A percentile compares a stretch with the other conserved stretches of the same genome.
Conservation (phyloP, 108 stramenopile species). For the Fragilaria crotonensis region DNA sequence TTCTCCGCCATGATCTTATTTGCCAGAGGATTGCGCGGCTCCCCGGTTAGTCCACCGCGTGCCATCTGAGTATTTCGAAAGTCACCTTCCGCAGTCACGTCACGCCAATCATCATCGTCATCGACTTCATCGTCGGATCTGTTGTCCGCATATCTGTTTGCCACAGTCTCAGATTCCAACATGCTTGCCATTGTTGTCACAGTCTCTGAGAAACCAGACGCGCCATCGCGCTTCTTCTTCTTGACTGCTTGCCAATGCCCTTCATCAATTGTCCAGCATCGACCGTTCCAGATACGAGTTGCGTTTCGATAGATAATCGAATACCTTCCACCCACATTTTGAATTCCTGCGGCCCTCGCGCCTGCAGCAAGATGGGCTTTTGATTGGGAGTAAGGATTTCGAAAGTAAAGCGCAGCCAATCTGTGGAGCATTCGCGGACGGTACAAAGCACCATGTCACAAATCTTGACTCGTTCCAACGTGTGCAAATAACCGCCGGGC, state of each 20-base stretch:
- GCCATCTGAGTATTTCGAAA: background rate
- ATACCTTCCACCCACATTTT: constrained; percentile 83
- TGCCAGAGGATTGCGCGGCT: constrained; percentile 2
- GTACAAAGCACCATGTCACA: constrained; percentile 90
- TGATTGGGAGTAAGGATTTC: constrained; percentile 87
- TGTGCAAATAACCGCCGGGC: constrained; percentile 15
- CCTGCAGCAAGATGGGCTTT: constrained; percentile 84
- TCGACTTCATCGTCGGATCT: background rate
- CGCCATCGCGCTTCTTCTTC: constrained; percentile 1
- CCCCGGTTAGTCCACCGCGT: constrained; percentile 6
- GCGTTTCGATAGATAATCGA: constrained; percentile 61
- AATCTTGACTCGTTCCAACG: constrained; percentile 73
- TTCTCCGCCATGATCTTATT: constrained; percentile 57
- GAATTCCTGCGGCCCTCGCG: constrained; percentile 77
- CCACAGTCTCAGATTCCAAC: constrained; percentile 3
- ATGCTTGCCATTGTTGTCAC: background rate
- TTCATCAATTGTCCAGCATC: constrained; percentile 22
- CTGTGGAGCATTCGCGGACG: constrained; percentile 70
- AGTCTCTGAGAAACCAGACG: background rate
- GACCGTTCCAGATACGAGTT: constrained; percentile 61
- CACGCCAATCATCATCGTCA: background rate
- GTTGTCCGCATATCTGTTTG: background rate
- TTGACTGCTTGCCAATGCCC: background rate
- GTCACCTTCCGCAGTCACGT: background rate
- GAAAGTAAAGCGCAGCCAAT: constrained; percentile 75